A percentile compares a stretch with the other conserved stretches of the same genome.
Evolutionary conservation across 192 early-diverging fungal genomes (phyloP).

Genomic region (Rhizoclosmatium globosum): DNA sequence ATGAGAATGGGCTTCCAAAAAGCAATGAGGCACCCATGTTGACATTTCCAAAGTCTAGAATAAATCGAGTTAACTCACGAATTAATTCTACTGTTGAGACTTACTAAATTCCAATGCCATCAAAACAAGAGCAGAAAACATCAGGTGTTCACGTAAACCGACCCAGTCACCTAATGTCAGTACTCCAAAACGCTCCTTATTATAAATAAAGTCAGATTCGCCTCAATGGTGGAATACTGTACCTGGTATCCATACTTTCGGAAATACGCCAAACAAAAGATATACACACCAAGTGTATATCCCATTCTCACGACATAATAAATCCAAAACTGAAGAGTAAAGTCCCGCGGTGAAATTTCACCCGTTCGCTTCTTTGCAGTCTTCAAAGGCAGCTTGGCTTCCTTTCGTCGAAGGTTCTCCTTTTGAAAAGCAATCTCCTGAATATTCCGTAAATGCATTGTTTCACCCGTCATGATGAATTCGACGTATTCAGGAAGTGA

Average conservation of each 20-base stretch:
- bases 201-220: too few species aligned
- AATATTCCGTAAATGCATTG: not conserved
- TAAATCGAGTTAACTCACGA: not conserved
- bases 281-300: not conserved
- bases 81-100: not conserved
- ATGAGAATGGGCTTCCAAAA: not conserved
- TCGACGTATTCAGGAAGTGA: conserved; percentile 4
- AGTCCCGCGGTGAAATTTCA: not conserved
- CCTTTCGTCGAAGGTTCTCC: not conserved
- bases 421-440: not conserved
- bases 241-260: not conserved
- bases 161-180: not conserved
- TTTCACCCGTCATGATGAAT: conserved; percentile 3
- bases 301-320: not conserved
- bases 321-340: not conserved
- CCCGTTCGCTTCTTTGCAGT: not conserved
- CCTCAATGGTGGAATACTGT: too few species aligned
- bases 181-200: not conserved
- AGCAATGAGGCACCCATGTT: not conserved
- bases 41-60: not conserved
- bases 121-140: not conserved
- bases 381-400: not conserved
- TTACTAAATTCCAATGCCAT: not conserved
- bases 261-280: conserved; percentile 1
- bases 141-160: not conserved